Evolutionary conservation across 345 rosid genomes (phyloP).

Genomic region (Syzygium oleosum): DNA sequence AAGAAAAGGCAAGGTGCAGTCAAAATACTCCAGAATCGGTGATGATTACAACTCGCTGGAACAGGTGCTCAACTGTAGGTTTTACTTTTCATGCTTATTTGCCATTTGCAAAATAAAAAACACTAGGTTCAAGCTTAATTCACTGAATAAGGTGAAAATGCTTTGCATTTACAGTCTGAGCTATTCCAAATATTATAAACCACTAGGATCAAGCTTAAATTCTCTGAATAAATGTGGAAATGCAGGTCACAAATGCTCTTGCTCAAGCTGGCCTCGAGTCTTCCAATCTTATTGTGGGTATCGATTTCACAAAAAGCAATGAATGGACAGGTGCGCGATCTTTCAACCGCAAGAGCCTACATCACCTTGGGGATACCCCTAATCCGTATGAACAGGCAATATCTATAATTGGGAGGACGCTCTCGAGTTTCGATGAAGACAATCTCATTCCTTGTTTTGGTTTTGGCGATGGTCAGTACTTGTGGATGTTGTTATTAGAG

Average conservation of each 20-base stretch:
- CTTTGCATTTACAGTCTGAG: background rate
- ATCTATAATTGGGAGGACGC: slow-evolving; percentile 42
- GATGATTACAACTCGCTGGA: slow-evolving; percentile 30
- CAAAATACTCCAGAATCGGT: slow-evolving; percentile 15
- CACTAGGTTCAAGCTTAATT: background rate
- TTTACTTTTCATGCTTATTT: background rate
- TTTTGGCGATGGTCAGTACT: slow-evolving; percentile 41
- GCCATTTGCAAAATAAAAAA: background rate
- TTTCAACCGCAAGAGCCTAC: slow-evolving; percentile 26
- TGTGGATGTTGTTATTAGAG: background rate
- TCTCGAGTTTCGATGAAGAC: slow-evolving; percentile 43
- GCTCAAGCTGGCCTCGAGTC: slow-evolving; percentile 71
- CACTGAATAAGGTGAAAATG: background rate
- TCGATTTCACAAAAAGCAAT: slow-evolving; percentile 70
- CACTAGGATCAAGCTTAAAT: background rate
- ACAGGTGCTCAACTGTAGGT: slow-evolving; percentile 9
- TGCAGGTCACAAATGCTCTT: slow-evolving; percentile 59
- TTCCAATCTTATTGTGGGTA: slow-evolving; percentile 64
- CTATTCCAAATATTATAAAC: background rate
- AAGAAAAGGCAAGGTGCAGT: slow-evolving; percentile 7
- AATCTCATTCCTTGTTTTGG: slow-evolving; percentile 47
- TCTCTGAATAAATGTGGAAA: background rate
- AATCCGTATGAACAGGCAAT: slow-evolving; percentile 52
- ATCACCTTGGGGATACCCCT: slow-evolving; percentile 23
- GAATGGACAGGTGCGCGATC: slow-evolving; percentile 65